Evolutionary conservation across 257 asterid species (phyloP), one percentile per base, ranked within the genome.

Genomic region (Mentha longifolia): DNA sequence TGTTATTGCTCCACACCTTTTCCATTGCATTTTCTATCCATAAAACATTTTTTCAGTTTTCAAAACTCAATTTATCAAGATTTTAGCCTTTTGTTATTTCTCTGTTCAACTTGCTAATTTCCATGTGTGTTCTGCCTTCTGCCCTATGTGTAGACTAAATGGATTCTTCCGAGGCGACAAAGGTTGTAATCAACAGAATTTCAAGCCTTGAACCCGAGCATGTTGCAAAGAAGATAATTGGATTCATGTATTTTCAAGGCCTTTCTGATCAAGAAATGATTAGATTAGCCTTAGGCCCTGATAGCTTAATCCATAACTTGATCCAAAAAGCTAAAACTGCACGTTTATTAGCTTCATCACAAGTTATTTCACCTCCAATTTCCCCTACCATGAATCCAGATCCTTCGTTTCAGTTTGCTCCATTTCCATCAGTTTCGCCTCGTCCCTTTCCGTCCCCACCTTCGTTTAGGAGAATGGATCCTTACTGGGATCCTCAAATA

Each of bases 251-350:
- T 71, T 65, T 91, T 9, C 88, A 78, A 43, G 89, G 78, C 55
- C 69, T 79, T 37, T 83, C 95, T 55, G 92, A 84, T 41, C 87
- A 89, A n/a, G 96, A 94, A 62, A 86, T 94, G 91, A 91, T 94
- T 45, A 74, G 97, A 16, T 74, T 91, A 65, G 98, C 98, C 7
- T 76, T 87, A 54, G 96, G 95, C 37, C 96, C 98, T 1, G 96
- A 89, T 43, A 67, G 54, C 75, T 75, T 82, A 67, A 81, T 91
- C 75, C 90, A 79, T 42, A 68, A 71, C 54, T 58, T 89, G 74
- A 80, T 89, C 57, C 88, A 81, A 39, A 74, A 77, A 31, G 92
- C 88, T 0, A 90, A 90, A 74, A 47, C 25, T 4, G 81, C 80
- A 0, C 82, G 79, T 5, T 58, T 67, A 28, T 46, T 81, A n/a